Base-by-base conservation (phyloP, 345 rosid species). In the Eucalyptus pumila region DNA sequence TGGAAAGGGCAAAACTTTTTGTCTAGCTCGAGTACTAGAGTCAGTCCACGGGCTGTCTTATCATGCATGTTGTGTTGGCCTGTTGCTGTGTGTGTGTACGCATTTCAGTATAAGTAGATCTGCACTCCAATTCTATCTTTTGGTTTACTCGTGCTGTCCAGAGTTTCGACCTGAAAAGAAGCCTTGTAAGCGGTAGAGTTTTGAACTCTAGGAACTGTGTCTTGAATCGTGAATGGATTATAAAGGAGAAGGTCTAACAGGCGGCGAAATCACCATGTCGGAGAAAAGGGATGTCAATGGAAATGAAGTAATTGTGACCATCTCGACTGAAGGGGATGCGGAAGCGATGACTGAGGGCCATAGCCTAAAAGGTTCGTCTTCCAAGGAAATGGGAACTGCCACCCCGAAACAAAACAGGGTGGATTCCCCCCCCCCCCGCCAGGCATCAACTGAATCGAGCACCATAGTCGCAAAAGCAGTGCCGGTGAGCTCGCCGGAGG, bases 221-320 rank as follows among this genome's bases (percentile, higher is more conserved):
- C 40, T 47, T 21, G 83, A 21, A 19, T 37, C 42, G 7, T 40
- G 83, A 37, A 76, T 12, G 83, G 83, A 76, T 76, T 76, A 26
- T 76, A 76, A 76, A 76, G 93, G 85, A 88, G 67, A 54, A 58
- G 72, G 86, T 89, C 17, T 48, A 15, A 90, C 52, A 44, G 92
- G 89, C 32, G 88, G 91, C 21, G 89, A 93, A 86, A 54, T 87
- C 76, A 88, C 88, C 91, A 91, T 93, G 95, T 54, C 92, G 23
- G 97, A 94, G 91, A 92, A 87, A 92, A 93, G 86, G 89, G 87
- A 56, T 56, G 27, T 56, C 62, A 23, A 23, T 56, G 62, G 62
- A 42, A 89, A 91, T 87, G 96, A 96, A 49, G 96, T 95, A 87
- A 93, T 94, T 44, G 91, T 96, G 89, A 91, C 93, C 85, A 92